Percentiles rank a stretch among this genome's conserved stretches.
Evolutionary conservation across 2,329 filamentous ascomycete genomes (phyloP).

Genomic region (Neofusicoccum cordaticola): DNA sequence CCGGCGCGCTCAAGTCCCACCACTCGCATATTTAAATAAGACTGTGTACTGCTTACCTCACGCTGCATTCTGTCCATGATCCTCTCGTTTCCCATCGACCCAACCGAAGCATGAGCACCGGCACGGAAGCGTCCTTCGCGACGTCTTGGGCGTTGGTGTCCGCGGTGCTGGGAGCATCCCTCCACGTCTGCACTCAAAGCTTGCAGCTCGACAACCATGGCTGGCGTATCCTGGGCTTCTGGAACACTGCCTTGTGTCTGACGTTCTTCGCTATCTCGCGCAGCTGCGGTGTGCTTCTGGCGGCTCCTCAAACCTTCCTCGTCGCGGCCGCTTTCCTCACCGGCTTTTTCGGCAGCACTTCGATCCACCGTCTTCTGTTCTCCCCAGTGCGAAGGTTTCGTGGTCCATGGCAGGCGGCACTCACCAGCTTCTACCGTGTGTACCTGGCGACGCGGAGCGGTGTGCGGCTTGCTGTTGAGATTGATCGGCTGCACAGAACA

Average conservation of each 20-base stretch:
- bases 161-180: background rate
- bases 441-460: slow-evolving; percentile 1
- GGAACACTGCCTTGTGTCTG: background rate
- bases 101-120: too few relatives aligned
- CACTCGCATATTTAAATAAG: too few relatives aligned
- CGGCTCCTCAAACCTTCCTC: background rate
- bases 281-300: background rate
- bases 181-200: background rate
- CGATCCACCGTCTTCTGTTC: slow-evolving; percentile 40
- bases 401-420: background rate
- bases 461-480: slow-evolving; percentile 10
- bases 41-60: too few relatives aligned
- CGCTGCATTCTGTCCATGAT: background rate
- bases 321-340: background rate
- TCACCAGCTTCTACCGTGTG: slow-evolving; percentile 7
- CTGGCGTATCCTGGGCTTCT: background rate
- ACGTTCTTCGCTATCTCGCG: background rate
- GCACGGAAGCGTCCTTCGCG: too few relatives aligned
- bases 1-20: too few relatives aligned
- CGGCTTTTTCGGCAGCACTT: slow-evolving; percentile 32
- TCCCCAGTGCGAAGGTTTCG: slow-evolving; percentile 34
- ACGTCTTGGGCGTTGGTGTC: background rate
- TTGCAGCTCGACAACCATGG: background rate
- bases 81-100: background rate
- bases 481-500: background rate